These are phyloP conservation scores for Rhypophila decipiens DNA, from an alignment of 495 filamentous ascomycete genomes.

Conservation along the genomic window DNA sequence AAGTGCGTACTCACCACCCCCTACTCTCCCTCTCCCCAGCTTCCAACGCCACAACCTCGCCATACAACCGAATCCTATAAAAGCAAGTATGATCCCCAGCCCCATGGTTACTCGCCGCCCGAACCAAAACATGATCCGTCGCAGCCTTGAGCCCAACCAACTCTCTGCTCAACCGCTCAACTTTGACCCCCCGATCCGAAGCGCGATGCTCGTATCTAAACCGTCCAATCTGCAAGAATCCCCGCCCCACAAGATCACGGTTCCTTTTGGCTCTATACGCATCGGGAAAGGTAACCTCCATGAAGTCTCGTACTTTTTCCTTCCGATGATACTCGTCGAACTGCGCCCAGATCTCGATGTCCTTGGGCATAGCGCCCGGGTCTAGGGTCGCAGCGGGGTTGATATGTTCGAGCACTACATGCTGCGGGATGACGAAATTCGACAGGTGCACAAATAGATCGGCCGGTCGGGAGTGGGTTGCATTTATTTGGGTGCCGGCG, in stretches of 20 bases:
- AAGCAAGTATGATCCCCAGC: slow-evolving; percentile 53
- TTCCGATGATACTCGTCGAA: slow-evolving; percentile 28
- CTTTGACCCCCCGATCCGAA: slow-evolving; percentile 40
- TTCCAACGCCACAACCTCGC: slow-evolving; percentile 12
- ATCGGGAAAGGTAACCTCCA: slow-evolving; percentile 19
- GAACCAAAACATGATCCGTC: slow-evolving; percentile 40
- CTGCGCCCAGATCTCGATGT: slow-evolving; percentile 55
- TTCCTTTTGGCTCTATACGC: slow-evolving; percentile 11
- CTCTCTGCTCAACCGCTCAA: slow-evolving; percentile 40
- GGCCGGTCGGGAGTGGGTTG: slow-evolving; percentile 19
- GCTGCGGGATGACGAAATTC: slow-evolving; percentile 43
- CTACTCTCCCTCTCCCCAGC: neutral
- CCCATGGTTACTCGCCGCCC: slow-evolving; percentile 50
- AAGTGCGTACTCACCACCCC: too few relatives aligned
- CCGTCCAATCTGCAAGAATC: slow-evolving; percentile 45
- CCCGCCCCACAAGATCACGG: slow-evolving; percentile 13
- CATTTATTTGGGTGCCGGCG: slow-evolving; percentile 28
- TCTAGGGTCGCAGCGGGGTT: slow-evolving; percentile 45
- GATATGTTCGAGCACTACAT: slow-evolving; percentile 60
- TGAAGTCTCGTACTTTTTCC: slow-evolving; percentile 25
- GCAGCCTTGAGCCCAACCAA: slow-evolving; percentile 26
- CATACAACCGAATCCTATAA: slow-evolving; percentile 53
- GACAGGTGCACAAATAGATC: slow-evolving; percentile 43
- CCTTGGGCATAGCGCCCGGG: slow-evolving; percentile 48
- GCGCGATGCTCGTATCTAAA: slow-evolving; percentile 44